Percentiles rank a stretch among this genome's conserved stretches.
Evolutionary conservation across 2,329 filamentous ascomycete species (phyloP).

Genomic region (Amauroascus niger): DNA sequence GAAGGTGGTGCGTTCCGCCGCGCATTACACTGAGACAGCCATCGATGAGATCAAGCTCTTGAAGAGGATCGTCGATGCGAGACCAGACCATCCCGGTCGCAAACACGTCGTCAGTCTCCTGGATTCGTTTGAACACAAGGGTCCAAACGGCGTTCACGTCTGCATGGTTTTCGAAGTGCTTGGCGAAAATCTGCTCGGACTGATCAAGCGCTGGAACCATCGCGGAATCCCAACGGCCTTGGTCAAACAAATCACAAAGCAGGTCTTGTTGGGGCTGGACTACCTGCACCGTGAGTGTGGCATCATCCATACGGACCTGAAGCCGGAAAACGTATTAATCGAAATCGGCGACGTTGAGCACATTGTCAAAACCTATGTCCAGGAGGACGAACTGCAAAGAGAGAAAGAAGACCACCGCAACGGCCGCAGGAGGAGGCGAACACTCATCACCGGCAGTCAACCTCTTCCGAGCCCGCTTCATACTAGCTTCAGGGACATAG

Average conservation of each 20-base stretch:
- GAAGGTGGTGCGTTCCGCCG: conserved; percentile 94
- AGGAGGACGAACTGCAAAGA: conserved; percentile 57
- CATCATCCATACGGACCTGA: conserved; percentile 96
- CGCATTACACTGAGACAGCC: conserved; percentile 97
- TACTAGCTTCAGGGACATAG: conserved; percentile 72
- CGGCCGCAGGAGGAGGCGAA: conserved; percentile 77
- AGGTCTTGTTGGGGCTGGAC: conserved; percentile 88
- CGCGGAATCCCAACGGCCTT: conserved; percentile 91
- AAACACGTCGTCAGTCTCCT: conserved; percentile 92
- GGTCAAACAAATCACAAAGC: conserved; percentile 98
- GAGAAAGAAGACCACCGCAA: conserved; percentile 86
- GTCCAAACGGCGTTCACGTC: conserved; percentile 89
- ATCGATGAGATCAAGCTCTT: conserved; percentile 98
- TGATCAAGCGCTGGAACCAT: conserved; percentile 99
- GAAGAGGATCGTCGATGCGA: conserved; percentile 91
- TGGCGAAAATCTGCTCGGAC: conserved; percentile 82
- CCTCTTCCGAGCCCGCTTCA: conserved; percentile 91
- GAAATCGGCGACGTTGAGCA: conserved; percentile 98
- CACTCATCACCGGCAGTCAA: conserved; percentile 93
- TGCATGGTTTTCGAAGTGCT: conserved; percentile 99
- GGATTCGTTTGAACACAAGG: conserved; percentile 96
- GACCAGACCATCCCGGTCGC: conserved; percentile 85
- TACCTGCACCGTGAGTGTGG: conserved; percentile 96
- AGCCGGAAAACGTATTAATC: conserved; percentile 96
- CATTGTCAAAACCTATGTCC: conserved; percentile 92